Evolutionary conservation across 23 red algal species (phyloP).

Genomic region (Gracilaria vermiculophylla): DNA sequence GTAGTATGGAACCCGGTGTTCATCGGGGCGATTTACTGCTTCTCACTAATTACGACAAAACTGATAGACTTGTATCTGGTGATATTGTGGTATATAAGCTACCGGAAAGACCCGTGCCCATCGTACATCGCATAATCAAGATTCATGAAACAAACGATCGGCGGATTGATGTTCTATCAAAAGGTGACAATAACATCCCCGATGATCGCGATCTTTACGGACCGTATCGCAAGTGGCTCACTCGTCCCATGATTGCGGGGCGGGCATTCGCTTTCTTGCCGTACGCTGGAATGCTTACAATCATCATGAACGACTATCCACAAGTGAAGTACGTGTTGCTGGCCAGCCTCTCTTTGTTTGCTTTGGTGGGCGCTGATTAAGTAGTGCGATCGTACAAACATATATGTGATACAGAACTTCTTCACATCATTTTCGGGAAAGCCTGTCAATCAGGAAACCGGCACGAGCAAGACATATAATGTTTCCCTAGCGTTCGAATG

Average conservation of each 20-base stretch:
- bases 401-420: neutral
- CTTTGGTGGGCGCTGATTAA: conserved; percentile 74
- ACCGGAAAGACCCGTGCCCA: conserved; percentile 82
- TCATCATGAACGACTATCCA: conserved; percentile 92
- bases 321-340: conserved; percentile 81
- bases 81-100: conserved; percentile 99
- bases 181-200: conserved; percentile 96
- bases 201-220: conserved; percentile 94
- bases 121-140: conserved; percentile 96
- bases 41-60: conserved; percentile 75
- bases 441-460: neutral
- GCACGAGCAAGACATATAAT: neutral
- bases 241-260: conserved; percentile 79
- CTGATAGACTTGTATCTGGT: conserved; percentile 61
- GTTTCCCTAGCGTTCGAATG: too few species aligned
- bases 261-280: conserved; percentile 80
- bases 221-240: conserved; percentile 71
- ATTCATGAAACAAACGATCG: conserved; percentile 59
- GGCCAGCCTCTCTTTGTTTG: conserved; percentile 45
- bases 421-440: neutral
- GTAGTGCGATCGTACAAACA: neutral
- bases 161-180: conserved; percentile 61
- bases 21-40: conserved; percentile 92
- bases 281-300: conserved; percentile 91
- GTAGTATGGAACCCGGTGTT: conserved; percentile 97